phyloP scores from a whole-genome alignment of 495 filamentous ascomycete species.

The Schizothecium vesticola region DNA sequence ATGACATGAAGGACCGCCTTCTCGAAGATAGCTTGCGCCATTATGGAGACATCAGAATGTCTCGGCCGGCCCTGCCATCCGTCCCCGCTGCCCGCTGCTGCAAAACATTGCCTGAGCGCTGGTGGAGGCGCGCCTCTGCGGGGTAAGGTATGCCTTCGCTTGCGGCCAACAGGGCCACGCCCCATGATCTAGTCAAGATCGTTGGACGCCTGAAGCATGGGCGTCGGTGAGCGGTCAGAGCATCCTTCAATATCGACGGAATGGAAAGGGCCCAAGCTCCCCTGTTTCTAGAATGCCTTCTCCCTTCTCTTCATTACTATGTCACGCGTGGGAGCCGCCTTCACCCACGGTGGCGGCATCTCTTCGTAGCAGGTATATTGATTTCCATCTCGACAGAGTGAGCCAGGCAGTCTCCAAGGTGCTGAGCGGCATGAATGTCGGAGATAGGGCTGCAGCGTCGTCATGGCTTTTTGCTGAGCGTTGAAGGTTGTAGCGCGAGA shows the following conservation, averaged over 20 bases:
- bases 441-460: conserved; percentile 28
- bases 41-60: conserved; percentile 1
- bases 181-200: conserved; percentile 3
- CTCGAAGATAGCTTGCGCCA: conserved; percentile 11
- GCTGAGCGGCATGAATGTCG: conserved; percentile 13
- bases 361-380: conserved; percentile 30
- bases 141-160: neutral
- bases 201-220: conserved; percentile 1
- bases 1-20: conserved; percentile 4
- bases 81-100: conserved; percentile 8
- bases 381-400: conserved; percentile 6
- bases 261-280: conserved; percentile 6
- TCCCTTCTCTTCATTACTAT: conserved; percentile 8
- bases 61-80: conserved; percentile 8
- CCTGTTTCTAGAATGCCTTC: conserved; percentile 29
- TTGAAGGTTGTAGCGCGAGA: conserved; percentile 6
- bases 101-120: conserved; percentile 10
- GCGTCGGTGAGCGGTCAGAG: neutral
- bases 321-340: conserved; percentile 7
- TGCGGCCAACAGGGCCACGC: conserved; percentile 16
- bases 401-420: conserved; percentile 11
- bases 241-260: conserved; percentile 15
- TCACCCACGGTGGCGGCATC: conserved; percentile 13
- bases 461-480: conserved; percentile 1
- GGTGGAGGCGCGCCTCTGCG: neutral